A percentile compares a stretch with the other conserved stretches of the same genome.
Evolutionary conservation across 805 yeast genomes (phyloP).

Genomic region (Yarrowia sp.): DNA sequence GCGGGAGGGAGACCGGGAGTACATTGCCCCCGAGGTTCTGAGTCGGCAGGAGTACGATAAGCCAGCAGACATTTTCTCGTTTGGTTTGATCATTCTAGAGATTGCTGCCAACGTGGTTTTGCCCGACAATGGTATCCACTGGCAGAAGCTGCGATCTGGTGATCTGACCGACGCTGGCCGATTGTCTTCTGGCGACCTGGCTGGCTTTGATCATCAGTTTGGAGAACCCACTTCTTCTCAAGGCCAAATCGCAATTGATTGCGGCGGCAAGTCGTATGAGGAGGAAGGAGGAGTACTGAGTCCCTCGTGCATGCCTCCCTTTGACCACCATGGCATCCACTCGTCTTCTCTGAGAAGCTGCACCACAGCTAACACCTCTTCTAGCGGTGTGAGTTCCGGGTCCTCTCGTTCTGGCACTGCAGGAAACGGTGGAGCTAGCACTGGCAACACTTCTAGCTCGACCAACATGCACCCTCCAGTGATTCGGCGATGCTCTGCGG

Average conservation of each 20-base stretch:
- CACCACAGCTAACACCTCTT: slow-evolving; percentile 11
- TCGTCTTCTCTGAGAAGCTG: background rate
- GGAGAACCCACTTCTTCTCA: background rate
- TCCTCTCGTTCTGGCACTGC: slow-evolving; percentile 10
- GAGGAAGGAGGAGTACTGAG: slow-evolving; percentile 1
- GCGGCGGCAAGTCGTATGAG: background rate
- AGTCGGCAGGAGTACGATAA: slow-evolving; percentile 77
- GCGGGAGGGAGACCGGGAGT: slow-evolving; percentile 95
- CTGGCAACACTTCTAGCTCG: slow-evolving; percentile 12
- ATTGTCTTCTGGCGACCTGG: slow-evolving; percentile 60
- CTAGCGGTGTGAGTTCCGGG: background rate
- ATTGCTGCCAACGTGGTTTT: slow-evolving; percentile 91
- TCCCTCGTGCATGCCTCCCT: slow-evolving; percentile 19
- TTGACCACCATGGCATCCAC: background rate
- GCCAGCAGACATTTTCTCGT: slow-evolving; percentile 92
- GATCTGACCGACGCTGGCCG: slow-evolving; percentile 94
- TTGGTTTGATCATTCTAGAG: slow-evolving; percentile 89
- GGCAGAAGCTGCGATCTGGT: slow-evolving; percentile 95
- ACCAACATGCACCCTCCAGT: slow-evolving; percentile 33
- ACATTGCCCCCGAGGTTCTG: slow-evolving; percentile 94
- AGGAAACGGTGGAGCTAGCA: slow-evolving; percentile 2
- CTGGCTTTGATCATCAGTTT: slow-evolving; percentile 14
- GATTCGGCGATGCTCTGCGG: background rate
- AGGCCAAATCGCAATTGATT: background rate
- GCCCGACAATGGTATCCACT: slow-evolving; percentile 93